Evolutionary conservation across 306 rosid genomes (phyloP), one percentile per base, ranked within the genome.

Genomic region (Castanea mollissima): DNA sequence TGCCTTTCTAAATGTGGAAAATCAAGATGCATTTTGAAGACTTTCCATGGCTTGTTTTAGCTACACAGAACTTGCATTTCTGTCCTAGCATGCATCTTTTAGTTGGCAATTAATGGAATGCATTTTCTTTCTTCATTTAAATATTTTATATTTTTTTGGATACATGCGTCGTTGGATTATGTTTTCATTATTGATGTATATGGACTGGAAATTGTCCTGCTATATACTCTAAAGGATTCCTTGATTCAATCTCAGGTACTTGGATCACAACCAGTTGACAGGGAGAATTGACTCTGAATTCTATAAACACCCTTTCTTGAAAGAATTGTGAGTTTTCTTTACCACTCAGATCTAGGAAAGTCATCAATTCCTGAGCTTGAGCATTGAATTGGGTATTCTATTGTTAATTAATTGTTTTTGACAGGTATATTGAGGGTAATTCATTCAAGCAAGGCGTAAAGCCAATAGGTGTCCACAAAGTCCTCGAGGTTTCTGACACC

Each of bases 191-290:
- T 52, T 52, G 74, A 71, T 27, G 14, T 21, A 11, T 16, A n/a
- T 71, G 38, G 35, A 71, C 7, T 3, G 54, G 10, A 46, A 44
- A 70, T 20, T 44, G 5, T 49, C 54, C 2, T 70, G 19, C 20
- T 49, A 27, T 51, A 1, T 46, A 27, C 44, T 15, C 20, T 68
- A 46, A 68, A 68, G 25, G 18, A 16, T 62, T 75, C 49, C 60
- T 86, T 59, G 35, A 14, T 77, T 83, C 59, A 59, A 49, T 65
- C 62, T 74, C 86, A 96, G 99, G 89, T 96, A 93, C 86, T 86
- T 96, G 93, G 97, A 91, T 85, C 98, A 93, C 89, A 96, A 96
- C 82, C 99, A 93, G 84, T 96, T 96, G 81, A 83, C 93, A 6
- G 99, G 99, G 83, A 93, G 98, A 88, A 96, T 96, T 80, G 91